Conservation (phyloP, 768 basidiomycete species). For the Leccinellum rugosiceps region DNA sequence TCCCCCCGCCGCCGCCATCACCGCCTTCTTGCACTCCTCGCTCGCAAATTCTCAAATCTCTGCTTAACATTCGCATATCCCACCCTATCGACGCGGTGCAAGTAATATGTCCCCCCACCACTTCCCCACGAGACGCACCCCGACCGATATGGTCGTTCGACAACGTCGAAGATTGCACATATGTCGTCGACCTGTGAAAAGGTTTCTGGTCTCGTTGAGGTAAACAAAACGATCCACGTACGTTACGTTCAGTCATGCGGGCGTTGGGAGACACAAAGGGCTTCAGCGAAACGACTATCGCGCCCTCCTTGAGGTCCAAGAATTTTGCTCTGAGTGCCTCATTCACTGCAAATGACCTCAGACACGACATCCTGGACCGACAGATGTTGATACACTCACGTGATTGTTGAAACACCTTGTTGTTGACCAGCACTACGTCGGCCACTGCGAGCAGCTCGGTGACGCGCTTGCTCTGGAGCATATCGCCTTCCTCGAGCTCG, state of each 20-base stretch:
- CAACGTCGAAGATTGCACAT: constrained; percentile 77
- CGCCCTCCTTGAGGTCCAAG: constrained; percentile 91
- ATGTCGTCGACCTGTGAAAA: constrained; percentile 65
- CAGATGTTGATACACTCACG: constrained; percentile 45
- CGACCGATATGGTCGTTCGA: constrained; percentile 60
- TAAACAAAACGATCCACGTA: constrained; percentile 32
- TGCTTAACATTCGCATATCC: constrained; percentile 61
- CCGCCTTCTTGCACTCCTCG: constrained; percentile 28
- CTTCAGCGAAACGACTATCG: constrained; percentile 82
- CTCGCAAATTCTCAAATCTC: constrained; percentile 50
- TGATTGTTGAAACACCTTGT: constrained; percentile 76
- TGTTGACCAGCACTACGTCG: constrained; percentile 90
- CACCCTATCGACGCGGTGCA: constrained; percentile 73
- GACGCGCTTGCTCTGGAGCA: constrained; percentile 66
- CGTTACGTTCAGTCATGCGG: constrained; percentile 81
- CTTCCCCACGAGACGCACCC: constrained; percentile 84
- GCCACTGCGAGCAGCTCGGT: constrained; percentile 72
- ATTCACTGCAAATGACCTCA: constrained; percentile 56
- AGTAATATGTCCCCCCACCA: constrained; percentile 64
- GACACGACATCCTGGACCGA: not conserved
- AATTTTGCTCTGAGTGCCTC: constrained; percentile 85
- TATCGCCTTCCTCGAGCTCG: constrained; percentile 82
- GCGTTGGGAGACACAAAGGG: constrained; percentile 79
- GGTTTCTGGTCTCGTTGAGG: not conserved
- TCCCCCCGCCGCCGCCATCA: not conserved